Conservation (phyloP, 192 early-diverging fungal species). For the Coemansia furcata region DNA sequence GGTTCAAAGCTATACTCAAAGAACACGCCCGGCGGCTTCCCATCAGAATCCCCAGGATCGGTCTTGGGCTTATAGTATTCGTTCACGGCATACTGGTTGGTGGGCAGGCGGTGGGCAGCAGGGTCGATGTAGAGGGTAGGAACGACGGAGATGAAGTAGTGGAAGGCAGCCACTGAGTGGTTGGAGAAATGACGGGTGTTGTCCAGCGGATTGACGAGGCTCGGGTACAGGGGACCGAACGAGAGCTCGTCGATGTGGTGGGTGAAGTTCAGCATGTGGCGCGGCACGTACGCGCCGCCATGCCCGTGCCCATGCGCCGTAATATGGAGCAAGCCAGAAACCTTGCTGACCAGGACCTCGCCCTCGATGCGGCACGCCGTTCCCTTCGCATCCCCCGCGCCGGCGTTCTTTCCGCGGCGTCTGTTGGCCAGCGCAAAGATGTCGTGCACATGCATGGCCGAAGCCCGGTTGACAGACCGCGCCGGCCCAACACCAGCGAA, state of each 20-base stretch:
- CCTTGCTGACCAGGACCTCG: conserved; percentile 70
- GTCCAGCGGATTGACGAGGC: conserved; percentile 85
- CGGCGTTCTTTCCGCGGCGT: background rate
- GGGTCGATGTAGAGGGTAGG: conserved; percentile 77
- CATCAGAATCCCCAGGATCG: conserved; percentile 3
- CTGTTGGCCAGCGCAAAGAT: conserved; percentile 27
- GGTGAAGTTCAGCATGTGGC: conserved; percentile 85
- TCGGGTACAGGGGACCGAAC: conserved; percentile 84
- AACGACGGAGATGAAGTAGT: conserved; percentile 87
- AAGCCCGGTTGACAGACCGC: background rate
- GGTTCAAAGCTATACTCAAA: conserved; percentile 93
- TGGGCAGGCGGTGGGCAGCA: conserved; percentile 56
- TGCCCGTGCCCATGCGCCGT: conserved; percentile 91
- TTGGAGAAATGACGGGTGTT: conserved; percentile 66
- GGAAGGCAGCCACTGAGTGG: conserved; percentile 67
- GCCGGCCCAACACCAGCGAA: background rate
- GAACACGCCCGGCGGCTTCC: conserved; percentile 64
- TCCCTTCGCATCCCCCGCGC: background rate
- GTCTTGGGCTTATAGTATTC: conserved; percentile 58
- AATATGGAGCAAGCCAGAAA: conserved; percentile 87
- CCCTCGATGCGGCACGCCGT: conserved; percentile 72
- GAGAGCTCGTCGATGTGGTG: conserved; percentile 91
- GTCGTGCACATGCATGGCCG: conserved; percentile 34
- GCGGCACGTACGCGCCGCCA: conserved; percentile 57
- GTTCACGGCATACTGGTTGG: conserved; percentile 94